A percentile compares a stretch with the other conserved stretches of the same genome.
Conservation (phyloP, 1,284 basidiomycete genomes). For the Sanghuangporus weigelae region DNA sequence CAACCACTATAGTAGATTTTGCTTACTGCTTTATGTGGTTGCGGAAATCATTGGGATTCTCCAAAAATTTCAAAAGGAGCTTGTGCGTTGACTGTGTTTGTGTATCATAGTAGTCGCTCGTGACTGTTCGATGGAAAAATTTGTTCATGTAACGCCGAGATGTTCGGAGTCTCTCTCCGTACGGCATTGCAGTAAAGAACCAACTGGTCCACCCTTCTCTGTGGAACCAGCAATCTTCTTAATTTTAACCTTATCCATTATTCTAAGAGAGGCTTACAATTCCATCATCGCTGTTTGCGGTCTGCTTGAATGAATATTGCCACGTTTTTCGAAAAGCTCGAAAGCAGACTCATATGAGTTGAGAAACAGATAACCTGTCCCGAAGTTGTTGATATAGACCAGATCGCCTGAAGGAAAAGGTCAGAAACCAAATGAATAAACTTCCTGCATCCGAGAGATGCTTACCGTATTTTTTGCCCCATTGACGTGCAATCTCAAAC, state of each 20-base stretch:
- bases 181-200: conserved; percentile 1
- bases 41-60: conserved; percentile 22
- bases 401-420: conserved; percentile 8
- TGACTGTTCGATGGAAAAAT: conserved; percentile 21
- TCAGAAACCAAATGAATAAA: not conserved
- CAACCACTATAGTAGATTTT: not conserved
- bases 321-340: conserved; percentile 8
- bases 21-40: conserved; percentile 23
- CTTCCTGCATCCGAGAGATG: not conserved
- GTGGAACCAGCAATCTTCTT: not conserved
- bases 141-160: conserved; percentile 24
- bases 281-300: conserved; percentile 4
- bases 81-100: conserved; percentile 21
- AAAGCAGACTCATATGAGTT: conserved; percentile 8
- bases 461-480: conserved; percentile 19
- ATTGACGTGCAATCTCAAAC: conserved; percentile 14
- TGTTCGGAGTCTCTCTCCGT: conserved; percentile 22
- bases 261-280: not conserved
- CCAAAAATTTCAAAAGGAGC: conserved; percentile 21
- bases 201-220: conserved; percentile 7
- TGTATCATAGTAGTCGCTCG: conserved; percentile 19
- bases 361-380: conserved; percentile 7
- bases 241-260: too few species aligned
- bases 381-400: conserved; percentile 5
- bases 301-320: conserved; percentile 6